phyloP scores from a whole-genome alignment of 495 filamentous ascomycete species.

The Parathielavia appendiculata region DNA sequence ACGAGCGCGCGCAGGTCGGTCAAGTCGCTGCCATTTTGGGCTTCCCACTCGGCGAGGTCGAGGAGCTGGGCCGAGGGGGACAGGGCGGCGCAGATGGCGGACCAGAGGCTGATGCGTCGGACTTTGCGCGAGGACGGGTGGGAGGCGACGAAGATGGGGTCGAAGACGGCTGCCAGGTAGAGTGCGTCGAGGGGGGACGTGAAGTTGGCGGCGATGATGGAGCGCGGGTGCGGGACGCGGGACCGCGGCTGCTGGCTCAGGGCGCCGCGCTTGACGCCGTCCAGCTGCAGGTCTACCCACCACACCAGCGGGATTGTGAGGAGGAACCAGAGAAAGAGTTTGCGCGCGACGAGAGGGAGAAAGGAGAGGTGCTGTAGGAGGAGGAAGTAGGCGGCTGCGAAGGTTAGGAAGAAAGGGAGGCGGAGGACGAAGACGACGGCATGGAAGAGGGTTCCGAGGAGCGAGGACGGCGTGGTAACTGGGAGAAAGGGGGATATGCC shows the following conservation, averaged over 20 bases:
- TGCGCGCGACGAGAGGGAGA: slow-evolving; percentile 71
- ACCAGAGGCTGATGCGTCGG: slow-evolving; percentile 66
- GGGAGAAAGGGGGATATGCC: slow-evolving; percentile 96
- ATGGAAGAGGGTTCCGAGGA: slow-evolving; percentile 56
- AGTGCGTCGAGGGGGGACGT: slow-evolving; percentile 90
- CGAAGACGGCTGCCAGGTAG: slow-evolving; percentile 95
- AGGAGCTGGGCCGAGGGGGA: slow-evolving; percentile 44
- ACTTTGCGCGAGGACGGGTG: slow-evolving; percentile 71
- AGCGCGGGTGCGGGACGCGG: slow-evolving; percentile 67
- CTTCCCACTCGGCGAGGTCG: slow-evolving; percentile 30
- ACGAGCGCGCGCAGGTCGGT: slow-evolving; percentile 59
- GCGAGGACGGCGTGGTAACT: slow-evolving; percentile 55
- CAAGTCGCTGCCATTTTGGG: slow-evolving; percentile 27
- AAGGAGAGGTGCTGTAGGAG: slow-evolving; percentile 74
- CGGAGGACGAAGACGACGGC: slow-evolving; percentile 74
- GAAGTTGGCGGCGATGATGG: slow-evolving; percentile 82
- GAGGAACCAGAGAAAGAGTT: slow-evolving; percentile 79
- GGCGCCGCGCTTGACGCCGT: slow-evolving; percentile 84
- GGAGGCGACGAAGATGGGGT: slow-evolving; percentile 83
- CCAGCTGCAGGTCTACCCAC: slow-evolving; percentile 97
- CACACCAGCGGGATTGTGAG: slow-evolving; percentile 84
- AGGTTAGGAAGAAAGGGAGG: slow-evolving; percentile 68
- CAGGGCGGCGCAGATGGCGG: slow-evolving; percentile 70
- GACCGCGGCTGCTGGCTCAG: slow-evolving; percentile 54
- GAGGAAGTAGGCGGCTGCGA: slow-evolving; percentile 65